phyloP scores from a whole-genome alignment of 768 basidiomycete genomes.

The Podaxis rugospora region DNA sequence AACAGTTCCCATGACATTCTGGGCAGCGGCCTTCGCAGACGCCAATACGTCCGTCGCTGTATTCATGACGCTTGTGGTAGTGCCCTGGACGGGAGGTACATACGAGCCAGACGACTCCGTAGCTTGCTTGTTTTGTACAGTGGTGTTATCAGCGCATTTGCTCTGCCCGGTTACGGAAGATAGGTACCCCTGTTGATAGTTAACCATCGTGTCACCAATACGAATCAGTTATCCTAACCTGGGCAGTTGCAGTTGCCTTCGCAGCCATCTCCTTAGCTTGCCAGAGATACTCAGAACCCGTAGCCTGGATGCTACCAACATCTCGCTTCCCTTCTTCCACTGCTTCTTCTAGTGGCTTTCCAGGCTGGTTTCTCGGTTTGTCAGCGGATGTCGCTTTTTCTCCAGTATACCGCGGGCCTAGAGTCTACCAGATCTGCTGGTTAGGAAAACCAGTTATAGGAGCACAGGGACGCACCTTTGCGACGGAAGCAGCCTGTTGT shows the following conservation, averaged over 20 bases:
- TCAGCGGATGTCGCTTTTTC: conserved; percentile 30
- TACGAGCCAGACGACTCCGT: not conserved
- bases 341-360: conserved; percentile 43
- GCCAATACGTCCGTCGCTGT: not conserved
- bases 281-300: conserved; percentile 46
- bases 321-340: conserved; percentile 53
- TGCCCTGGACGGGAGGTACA: not conserved
- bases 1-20: not conserved
- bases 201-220: not conserved
- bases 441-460: not conserved
- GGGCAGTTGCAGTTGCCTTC: conserved; percentile 37
- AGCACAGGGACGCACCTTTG: conserved; percentile 35
- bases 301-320: conserved; percentile 40
- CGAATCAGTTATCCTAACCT: conserved; percentile 28
- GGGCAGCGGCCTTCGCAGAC: conserved; percentile 2
- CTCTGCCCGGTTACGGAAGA: not conserved
- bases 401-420: conserved; percentile 30
- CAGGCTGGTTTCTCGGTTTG: conserved; percentile 29
- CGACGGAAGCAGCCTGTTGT: conserved; percentile 44
- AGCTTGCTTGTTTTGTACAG: not conserved
- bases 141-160: not conserved
- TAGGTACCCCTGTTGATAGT: not conserved
- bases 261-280: conserved; percentile 50
- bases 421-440: conserved; percentile 16
- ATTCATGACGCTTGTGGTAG: conserved; percentile 2